Percentiles rank a stretch among this genome's conserved stretches.
Conservation (phyloP, 2,329 filamentous ascomycete species). For the Onygenales sp. region DNA sequence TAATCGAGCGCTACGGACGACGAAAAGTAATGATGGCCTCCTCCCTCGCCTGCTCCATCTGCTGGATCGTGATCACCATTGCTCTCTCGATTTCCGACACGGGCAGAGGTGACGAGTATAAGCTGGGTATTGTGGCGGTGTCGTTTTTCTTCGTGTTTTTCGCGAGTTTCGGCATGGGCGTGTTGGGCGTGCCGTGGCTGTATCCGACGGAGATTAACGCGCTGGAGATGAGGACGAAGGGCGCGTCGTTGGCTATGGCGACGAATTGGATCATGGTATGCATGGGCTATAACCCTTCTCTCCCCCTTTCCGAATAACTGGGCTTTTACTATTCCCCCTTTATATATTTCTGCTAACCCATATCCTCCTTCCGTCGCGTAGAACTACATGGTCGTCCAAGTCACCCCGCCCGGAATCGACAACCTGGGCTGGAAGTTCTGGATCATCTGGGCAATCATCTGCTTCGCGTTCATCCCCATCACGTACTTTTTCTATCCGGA, state of each 20-base stretch:
- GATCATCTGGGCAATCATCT: conserved; percentile 21
- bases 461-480: conserved; percentile 18
- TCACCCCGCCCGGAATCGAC: conserved; percentile 23
- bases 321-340: no score
- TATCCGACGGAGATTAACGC: conserved; percentile 28
- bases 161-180: conserved; percentile 29
- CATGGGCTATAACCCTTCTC: neutral
- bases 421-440: conserved; percentile 24
- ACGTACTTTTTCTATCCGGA: conserved; percentile 25
- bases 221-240: conserved; percentile 25
- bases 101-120: conserved; percentile 32
- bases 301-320: neutral
- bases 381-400: conserved; percentile 26
- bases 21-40: conserved; percentile 41
- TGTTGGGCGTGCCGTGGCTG: conserved; percentile 31
- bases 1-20: conserved; percentile 41
- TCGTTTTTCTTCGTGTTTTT: conserved; percentile 37
- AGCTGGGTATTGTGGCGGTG: conserved; percentile 39
- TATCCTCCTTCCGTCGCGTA: conserved; percentile 2
- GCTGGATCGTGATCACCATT: conserved; percentile 41
- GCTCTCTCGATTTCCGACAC: conserved; percentile 31
- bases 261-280: conserved; percentile 20
- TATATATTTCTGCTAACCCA: neutral
- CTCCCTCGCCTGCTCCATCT: conserved; percentile 40
- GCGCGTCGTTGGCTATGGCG: conserved; percentile 20